Evolutionary conservation across 2,329 filamentous ascomycete species (phyloP), one percentile per base, ranked within the genome.

Genomic region (Thyridium curvatum): DNA sequence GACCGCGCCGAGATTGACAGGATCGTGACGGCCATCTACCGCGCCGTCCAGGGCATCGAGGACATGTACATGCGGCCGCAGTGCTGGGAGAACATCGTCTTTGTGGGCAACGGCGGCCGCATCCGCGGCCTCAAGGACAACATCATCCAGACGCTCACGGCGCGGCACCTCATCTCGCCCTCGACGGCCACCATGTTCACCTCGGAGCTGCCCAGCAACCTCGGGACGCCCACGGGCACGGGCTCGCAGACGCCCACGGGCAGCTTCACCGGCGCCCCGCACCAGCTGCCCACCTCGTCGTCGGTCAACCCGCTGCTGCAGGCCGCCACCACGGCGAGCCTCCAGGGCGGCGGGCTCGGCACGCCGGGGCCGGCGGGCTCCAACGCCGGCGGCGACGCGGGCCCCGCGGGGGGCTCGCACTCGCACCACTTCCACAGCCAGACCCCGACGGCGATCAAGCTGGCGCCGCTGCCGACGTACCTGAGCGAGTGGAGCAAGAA

Each of bases 141-240:
- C 49, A 80, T 98, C 35, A 60, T 97, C 30, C 76, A 84, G 51
- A 89, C 82, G 0, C 76, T 98, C 29, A 77, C 77, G 30, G 76
- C 82, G 35, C 89, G 90, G 47, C 93, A 95, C 60, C 76, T 96
- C 39, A 82, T 98, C 49, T 94, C 90, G 2, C 93, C 93, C 0
- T 90, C 84, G 18, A 91, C 88, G 2, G 89, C 88, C 37, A 96
- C 90, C 32, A 97, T 97, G 54, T 97, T 97, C 71, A 95, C 90
- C 29, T 95, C 89, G 16, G 93, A 98, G 62, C 80, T 97, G 30
- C 93, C 93, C 8, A 96, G 89, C 8, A 91, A 93, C 63, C 78
- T 96, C 56, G 89, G 86, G 21, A 97, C 93, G 0, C 93, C 93
- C 2, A 76, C 84, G 10, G 90, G 88, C 15, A 97, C 91, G 1